phyloP scores from a whole-genome alignment of 2,329 filamentous ascomycete species.

The Zasmidium citrigriseum region DNA sequence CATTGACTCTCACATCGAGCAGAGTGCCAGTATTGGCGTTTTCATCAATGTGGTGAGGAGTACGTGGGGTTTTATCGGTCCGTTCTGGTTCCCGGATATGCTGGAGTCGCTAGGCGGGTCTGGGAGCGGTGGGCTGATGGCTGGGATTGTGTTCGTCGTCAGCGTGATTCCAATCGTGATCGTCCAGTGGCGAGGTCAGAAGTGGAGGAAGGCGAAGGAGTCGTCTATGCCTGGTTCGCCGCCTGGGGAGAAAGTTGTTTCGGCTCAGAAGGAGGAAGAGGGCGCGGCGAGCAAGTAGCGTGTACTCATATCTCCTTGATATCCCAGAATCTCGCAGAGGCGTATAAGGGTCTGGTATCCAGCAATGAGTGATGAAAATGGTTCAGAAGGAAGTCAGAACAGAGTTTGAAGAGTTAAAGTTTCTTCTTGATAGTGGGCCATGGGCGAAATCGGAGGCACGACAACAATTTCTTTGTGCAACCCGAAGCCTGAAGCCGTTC shows the following conservation, averaged over 20 bases:
- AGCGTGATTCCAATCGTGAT: slow-evolving; percentile 29
- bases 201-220: slow-evolving; percentile 13
- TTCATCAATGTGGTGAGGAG: slow-evolving; percentile 54
- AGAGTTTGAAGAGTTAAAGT: too few relatives aligned
- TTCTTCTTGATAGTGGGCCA: too few relatives aligned
- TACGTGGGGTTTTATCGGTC: slow-evolving; percentile 54
- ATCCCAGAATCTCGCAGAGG: neutral
- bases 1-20: slow-evolving; percentile 57
- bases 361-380: too few relatives aligned
- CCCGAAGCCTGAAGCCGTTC: neutral
- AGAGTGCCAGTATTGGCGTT: slow-evolving; percentile 57
- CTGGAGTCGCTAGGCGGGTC: slow-evolving; percentile 38
- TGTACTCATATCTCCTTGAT: neutral
- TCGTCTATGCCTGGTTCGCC: slow-evolving; percentile 24
- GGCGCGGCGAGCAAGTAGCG: neutral
- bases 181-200: slow-evolving; percentile 26
- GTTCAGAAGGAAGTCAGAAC: too few relatives aligned
- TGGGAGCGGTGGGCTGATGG: slow-evolving; percentile 40
- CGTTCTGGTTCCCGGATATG: slow-evolving; percentile 46
- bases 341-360: too few relatives aligned
- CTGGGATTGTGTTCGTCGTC: slow-evolving; percentile 33
- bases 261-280: neutral
- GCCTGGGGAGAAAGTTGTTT: slow-evolving; percentile 8
- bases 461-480: neutral
- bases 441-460: neutral